Evolutionary conservation across 208 protist genomes (phyloP).

Genomic region (Spongospora subterranea): DNA sequence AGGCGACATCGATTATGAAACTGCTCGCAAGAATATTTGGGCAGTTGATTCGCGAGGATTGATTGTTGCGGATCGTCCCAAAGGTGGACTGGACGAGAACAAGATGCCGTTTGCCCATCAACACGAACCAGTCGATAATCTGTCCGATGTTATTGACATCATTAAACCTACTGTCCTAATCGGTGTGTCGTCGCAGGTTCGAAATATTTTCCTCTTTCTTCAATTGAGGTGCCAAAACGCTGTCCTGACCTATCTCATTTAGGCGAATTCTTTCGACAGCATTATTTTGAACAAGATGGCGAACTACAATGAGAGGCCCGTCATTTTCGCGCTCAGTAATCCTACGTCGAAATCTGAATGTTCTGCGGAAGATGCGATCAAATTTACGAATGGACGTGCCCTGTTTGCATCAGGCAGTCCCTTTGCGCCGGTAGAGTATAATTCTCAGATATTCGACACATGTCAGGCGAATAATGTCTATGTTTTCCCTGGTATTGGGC

Average conservation of each 20-base stretch:
- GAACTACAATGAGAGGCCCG: constrained; percentile 51
- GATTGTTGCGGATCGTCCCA: constrained; percentile 21
- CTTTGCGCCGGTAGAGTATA: constrained; percentile 51
- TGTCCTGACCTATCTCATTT: constrained; percentile 25
- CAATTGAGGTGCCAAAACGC: not conserved
- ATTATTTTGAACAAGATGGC: constrained; percentile 63
- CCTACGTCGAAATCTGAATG: constrained; percentile 73
- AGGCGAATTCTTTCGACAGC: constrained; percentile 67
- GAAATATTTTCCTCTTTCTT: not conserved
- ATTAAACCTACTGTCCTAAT: constrained; percentile 70
- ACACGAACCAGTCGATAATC: not conserved
- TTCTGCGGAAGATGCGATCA: constrained; percentile 66
- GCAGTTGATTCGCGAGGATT: constrained; percentile 23
- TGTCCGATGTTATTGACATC: constrained; percentile 63
- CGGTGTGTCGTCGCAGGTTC: constrained; percentile 59
- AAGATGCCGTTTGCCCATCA: not conserved
- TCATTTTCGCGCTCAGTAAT: constrained; percentile 73
- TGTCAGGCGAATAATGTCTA: constrained; percentile 77
- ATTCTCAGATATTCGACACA: not conserved
- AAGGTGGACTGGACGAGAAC: not conserved
- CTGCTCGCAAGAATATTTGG: not conserved
- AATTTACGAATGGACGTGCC: constrained; percentile 59
- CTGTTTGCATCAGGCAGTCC: constrained; percentile 74
- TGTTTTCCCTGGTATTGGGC: constrained; percentile 74
- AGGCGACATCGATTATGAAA: constrained; percentile 19